phyloP scores from a whole-genome alignment of 768 basidiomycete genomes.

The Phaeolepiota aurea region DNA sequence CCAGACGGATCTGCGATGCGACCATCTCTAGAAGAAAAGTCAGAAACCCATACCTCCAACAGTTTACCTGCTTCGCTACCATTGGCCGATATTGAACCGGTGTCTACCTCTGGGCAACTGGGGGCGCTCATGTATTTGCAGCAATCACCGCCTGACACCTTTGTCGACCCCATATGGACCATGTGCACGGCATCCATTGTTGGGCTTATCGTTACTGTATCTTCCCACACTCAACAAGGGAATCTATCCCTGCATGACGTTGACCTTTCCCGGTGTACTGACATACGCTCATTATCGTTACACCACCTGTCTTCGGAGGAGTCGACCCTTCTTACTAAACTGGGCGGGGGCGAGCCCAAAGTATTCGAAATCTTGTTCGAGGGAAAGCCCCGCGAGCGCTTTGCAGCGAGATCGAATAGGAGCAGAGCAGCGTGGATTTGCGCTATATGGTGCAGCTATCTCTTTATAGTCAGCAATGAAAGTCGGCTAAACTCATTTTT shows the following conservation, averaged over 20 bases:
- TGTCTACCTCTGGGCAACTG: neutral
- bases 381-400: conserved; percentile 42
- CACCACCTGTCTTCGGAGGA: conserved; percentile 31
- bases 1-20: neutral
- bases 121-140: neutral
- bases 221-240: neutral
- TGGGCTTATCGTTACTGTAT: neutral
- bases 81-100: neutral
- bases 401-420: conserved; percentile 51
- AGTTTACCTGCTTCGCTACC: neutral
- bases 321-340: conserved; percentile 9
- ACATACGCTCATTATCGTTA: conserved; percentile 51
- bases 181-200: neutral
- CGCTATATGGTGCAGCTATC: conserved; percentile 57
- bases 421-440: conserved; percentile 71
- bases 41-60: neutral
- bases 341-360: conserved; percentile 33
- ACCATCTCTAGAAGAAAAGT: neutral
- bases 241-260: conserved; percentile 36
- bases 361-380: conserved; percentile 62
- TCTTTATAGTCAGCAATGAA: too few species aligned
- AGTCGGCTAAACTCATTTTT: conserved; percentile 1
- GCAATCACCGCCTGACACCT: neutral
- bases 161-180: neutral
- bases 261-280: conserved; percentile 42